A percentile compares a stretch with the other conserved stretches of the same genome.
These are phyloP conservation scores for Dothistroma pini DNA, from an alignment of 2,329 filamentous ascomycete genomes.

Conservation along the genomic window DNA sequence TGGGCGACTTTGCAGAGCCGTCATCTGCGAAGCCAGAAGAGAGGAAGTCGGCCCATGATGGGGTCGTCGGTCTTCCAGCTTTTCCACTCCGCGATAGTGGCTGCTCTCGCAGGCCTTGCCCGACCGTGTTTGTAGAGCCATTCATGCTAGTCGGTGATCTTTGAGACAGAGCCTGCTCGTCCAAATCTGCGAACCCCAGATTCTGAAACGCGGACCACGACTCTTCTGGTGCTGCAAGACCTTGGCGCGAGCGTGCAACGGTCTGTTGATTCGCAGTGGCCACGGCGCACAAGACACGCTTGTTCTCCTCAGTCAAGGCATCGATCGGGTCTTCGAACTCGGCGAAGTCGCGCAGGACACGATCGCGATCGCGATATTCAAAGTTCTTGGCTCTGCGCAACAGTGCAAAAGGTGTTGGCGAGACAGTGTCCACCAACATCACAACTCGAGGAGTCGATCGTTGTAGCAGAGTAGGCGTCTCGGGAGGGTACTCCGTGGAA, in stretches of 20 bases:
- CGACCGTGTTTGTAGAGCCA: constrained; percentile 23
- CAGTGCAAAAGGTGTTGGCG: constrained; percentile 87
- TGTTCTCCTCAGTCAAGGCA: constrained; percentile 89
- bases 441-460: constrained; percentile 81
- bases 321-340: constrained; percentile 84
- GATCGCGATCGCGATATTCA: constrained; percentile 86
- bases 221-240: constrained; percentile 63
- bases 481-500: constrained; percentile 91
- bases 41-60: constrained; percentile 97
- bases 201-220: constrained; percentile 98
- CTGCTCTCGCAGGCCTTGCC: constrained; percentile 57
- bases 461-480: constrained; percentile 70
- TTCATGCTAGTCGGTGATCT: constrained; percentile 21
- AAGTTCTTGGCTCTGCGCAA: constrained; percentile 90
- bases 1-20: constrained; percentile 48
- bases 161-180: constrained; percentile 34
- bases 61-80: constrained; percentile 80
- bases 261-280: constrained; percentile 84
- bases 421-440: constrained; percentile 95
- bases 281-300: constrained; percentile 82
- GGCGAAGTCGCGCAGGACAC: constrained; percentile 78
- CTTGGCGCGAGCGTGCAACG: constrained; percentile 41
- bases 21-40: constrained; percentile 87
- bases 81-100: constrained; percentile 65
- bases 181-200: constrained; percentile 78